Base-by-base conservation (phyloP, 2,329 filamentous ascomycete species). In the Blastomyces emzantsi region DNA sequence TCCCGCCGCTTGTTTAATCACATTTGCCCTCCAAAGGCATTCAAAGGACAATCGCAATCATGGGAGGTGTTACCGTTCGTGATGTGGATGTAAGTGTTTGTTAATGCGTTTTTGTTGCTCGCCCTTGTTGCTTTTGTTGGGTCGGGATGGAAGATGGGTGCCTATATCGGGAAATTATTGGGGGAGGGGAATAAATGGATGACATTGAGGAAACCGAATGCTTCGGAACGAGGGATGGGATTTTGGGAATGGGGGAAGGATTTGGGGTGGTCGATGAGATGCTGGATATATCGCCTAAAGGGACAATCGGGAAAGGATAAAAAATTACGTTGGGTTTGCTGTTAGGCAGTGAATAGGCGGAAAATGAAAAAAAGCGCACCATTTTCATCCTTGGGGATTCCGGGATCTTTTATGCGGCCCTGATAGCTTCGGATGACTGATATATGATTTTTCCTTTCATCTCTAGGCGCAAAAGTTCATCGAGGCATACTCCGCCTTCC, bases 401-500 rank as follows among this genome's bases (percentile, higher is more conserved):
- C 47, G 56, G 36, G 41, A 28, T n/a, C 22, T 55, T 33, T 39
- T 54, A 57, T 33, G 13, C 8, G 41, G 6, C n/a, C 56, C 7
- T 61, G 17, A 60, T 17, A 19, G 39, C n/a, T 49, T 61, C 52
- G 17, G 62, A 30, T 33, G 45, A 33, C 62, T 67, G 63, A 64
- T 64, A 64, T 41, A 22, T 22, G n/a, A 45, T 49, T 45, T 33
- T 60, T 67, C 49, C n/a, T 22, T 51, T 66, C 45, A 47, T 62
- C 15, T 68, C 73, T 70, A 84, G 82, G 84, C 85, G 74, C 83
- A 86, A 77, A 87, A 87, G 79, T 88, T 88, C 82, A 87, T 88
- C 76, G 76, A 78, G 70, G 82, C 83, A 73, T 88, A 87, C 79
- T 84, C 85, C 73, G 84, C 83, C 69, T 88, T 88, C 82, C 77